These are phyloP conservation scores for Miscanthus lutarioriparius DNA, from an alignment of 176 grass and related monocot species.

Conservation along the genomic window DNA sequence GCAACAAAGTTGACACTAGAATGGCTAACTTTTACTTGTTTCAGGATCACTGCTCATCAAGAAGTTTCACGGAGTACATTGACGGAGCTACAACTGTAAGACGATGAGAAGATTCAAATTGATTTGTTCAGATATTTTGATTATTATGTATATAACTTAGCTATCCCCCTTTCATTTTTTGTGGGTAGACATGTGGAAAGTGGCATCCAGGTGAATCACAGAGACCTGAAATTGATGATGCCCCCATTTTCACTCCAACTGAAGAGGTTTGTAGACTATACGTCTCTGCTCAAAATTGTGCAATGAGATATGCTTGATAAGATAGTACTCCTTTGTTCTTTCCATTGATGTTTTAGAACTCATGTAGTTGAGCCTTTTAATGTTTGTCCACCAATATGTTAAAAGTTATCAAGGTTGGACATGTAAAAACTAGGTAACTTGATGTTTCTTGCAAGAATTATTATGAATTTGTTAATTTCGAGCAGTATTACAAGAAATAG, in stretches of 20 bases:
- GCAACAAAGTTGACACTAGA: background rate
- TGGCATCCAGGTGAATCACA: conserved; percentile 59
- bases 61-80: background rate
- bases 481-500: background rate
- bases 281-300: conserved; percentile 13
- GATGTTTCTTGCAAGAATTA: background rate
- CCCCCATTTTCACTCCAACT: conserved; percentile 80
- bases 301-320: background rate
- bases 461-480: background rate
- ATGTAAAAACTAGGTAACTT: background rate
- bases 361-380: background rate
- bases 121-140: background rate
- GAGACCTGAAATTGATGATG: conserved; percentile 78
- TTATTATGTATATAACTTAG: conserved; percentile 2
- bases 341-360: background rate
- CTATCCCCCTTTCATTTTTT: background rate
- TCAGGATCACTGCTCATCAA: conserved; percentile 37
- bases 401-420: background rate
- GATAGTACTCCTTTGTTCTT: background rate
- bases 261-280: conserved; percentile 68
- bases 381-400: background rate
- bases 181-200: conserved; percentile 36
- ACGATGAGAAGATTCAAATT: conserved; percentile 26
- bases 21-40: background rate
- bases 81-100: conserved; percentile 32